A percentile compares a stretch with the other conserved stretches of the same genome.
These are phyloP conservation scores for Tulasnella calospora DNA, from an alignment of 768 basidiomycete species.

Conservation along the genomic window DNA sequence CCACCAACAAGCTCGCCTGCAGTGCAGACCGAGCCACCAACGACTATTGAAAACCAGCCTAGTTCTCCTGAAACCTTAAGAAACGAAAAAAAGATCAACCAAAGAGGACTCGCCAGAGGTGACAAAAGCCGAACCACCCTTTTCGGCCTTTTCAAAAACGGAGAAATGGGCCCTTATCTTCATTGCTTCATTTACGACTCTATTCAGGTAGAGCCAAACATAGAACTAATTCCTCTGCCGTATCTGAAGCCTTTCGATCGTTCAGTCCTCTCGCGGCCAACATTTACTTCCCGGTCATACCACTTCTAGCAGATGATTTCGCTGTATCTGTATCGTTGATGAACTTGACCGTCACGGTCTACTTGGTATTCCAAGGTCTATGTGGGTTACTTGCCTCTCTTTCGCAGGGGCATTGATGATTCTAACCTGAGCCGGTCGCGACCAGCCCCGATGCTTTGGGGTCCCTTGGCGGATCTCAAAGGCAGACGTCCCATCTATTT, in stretches of 20 bases:
- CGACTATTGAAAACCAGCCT: neutral
- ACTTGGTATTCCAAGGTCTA: constrained; percentile 30
- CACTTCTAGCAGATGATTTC: constrained; percentile 33
- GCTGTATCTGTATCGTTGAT: constrained; percentile 32
- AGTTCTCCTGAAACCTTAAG: neutral
- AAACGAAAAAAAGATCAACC: neutral
- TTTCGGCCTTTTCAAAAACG: constrained; percentile 19
- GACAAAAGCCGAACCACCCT: neutral
- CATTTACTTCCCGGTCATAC: constrained; percentile 37
- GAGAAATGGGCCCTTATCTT: constrained; percentile 25
- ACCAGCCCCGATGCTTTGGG: constrained; percentile 35
- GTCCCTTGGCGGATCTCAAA: constrained; percentile 29
- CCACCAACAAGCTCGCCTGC: neutral
- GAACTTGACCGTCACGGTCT: constrained; percentile 36
- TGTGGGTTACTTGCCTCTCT: neutral
- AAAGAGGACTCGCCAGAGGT: neutral
- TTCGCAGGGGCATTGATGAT: neutral
- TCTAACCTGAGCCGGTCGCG: neutral
- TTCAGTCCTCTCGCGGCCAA: constrained; percentile 33
- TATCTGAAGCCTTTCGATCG: neutral
- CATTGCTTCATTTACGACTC: constrained; percentile 18
- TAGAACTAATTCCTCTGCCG: neutral
- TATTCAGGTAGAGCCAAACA: neutral
- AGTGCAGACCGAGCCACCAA: neutral
- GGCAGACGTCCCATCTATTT: constrained; percentile 28